phyloP scores from a whole-genome alignment of 257 asterid genomes.

The Parsonsia alboflavescens region DNA sequence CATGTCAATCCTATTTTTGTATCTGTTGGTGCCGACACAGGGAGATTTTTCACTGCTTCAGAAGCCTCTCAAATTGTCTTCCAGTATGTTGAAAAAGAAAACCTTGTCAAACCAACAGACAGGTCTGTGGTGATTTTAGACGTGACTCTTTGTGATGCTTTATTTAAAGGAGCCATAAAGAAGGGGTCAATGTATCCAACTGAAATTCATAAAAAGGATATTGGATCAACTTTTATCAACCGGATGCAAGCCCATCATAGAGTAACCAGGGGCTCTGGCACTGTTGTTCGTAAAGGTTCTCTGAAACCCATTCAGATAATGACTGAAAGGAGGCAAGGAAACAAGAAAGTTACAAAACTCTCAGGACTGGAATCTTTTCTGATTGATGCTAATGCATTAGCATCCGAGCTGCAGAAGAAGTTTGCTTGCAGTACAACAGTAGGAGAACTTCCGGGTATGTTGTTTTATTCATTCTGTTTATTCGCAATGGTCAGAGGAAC shows the following conservation, averaged over 20 bases:
- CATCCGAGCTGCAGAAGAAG: conserved; percentile 97
- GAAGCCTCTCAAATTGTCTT: conserved; percentile 78
- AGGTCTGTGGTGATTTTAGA: conserved; percentile 67
- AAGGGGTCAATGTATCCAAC: conserved; percentile 85
- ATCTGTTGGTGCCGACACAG: conserved; percentile 64
- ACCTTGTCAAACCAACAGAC: conserved; percentile 65
- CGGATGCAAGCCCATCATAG: conserved; percentile 88
- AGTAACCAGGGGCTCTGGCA: conserved; percentile 63
- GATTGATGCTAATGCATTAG: conserved; percentile 73
- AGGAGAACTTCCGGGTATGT: conserved; percentile 91
- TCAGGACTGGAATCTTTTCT: conserved; percentile 91
- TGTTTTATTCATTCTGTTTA: conserved; percentile 4
- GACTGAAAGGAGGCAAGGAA: conserved; percentile 95
- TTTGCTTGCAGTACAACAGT: conserved; percentile 91
- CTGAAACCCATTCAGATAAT: conserved; percentile 76
- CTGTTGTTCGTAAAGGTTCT: conserved; percentile 75
- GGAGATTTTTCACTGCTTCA: conserved; percentile 59
- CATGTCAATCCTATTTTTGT: conserved; percentile 74
- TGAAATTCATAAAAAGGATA: conserved; percentile 82
- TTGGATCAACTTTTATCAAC: conserved; percentile 59
- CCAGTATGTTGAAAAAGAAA: conserved; percentile 76
- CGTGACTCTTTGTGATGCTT: conserved; percentile 77
- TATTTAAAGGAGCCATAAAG: conserved; percentile 87
- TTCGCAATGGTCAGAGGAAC: background rate
- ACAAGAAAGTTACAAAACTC: conserved; percentile 83